phyloP scores from a whole-genome alignment of 1,284 basidiomycete species.

The Mycosarcoma mackinlayi region DNA sequence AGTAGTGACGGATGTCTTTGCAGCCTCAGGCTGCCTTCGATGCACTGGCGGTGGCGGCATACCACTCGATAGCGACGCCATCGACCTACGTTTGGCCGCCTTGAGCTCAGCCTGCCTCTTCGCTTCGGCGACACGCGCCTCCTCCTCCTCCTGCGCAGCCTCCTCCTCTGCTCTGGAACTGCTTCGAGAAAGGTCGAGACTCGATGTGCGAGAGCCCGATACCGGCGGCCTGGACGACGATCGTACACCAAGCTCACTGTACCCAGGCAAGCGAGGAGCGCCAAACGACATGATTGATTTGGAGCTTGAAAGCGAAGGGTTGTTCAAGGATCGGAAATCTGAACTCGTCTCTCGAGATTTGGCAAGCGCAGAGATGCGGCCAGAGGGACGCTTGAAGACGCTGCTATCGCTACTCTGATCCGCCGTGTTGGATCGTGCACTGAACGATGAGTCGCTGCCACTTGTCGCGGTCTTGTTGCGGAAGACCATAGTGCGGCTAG shows the following conservation, averaged over 20 bases:
- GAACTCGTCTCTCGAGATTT: conserved; percentile 34
- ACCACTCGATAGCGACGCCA: conserved; percentile 41
- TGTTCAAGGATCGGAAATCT: conserved; percentile 9
- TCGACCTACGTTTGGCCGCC: conserved; percentile 38
- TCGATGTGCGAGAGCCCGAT: conserved; percentile 11
- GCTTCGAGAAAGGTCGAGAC: conserved; percentile 10
- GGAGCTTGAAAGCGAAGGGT: conserved; percentile 13
- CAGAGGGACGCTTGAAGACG: conserved; percentile 38
- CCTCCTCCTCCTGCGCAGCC: conserved; percentile 30
- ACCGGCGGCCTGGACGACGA: conserved; percentile 3
- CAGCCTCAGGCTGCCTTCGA: conserved; percentile 8
- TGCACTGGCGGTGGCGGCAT: conserved; percentile 33
- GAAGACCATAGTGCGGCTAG: conserved; percentile 23
- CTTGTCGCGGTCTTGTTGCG: conserved; percentile 1
- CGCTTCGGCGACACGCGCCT: conserved; percentile 26
- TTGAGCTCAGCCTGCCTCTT: conserved; percentile 39
- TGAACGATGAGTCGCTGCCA: conserved; percentile 17
- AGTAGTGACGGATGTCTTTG: neutral
- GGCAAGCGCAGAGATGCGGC: conserved; percentile 32
- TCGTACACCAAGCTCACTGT: conserved; percentile 10
- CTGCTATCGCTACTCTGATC: conserved; percentile 31
- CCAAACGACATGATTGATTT: conserved; percentile 41
- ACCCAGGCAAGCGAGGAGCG: conserved; percentile 29
- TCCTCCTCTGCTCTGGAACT: conserved; percentile 20
- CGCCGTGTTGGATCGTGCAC: conserved; percentile 5